Evolutionary conservation across 805 yeast species (phyloP), one percentile per base, ranked within the genome.

Genomic region (Kluyveromyces aestuarii): DNA sequence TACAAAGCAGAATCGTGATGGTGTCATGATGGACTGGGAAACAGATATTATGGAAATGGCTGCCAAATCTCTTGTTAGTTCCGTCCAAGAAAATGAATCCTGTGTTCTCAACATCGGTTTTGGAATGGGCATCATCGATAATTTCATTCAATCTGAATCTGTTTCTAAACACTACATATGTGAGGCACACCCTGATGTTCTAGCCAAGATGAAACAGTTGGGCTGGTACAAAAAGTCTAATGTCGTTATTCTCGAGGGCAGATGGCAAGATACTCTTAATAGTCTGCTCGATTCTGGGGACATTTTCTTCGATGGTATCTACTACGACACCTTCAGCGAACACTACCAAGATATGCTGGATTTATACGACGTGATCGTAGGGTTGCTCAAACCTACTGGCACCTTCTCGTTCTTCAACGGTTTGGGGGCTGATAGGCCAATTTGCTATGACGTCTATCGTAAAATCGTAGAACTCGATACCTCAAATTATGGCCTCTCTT

Each of bases 11-110:
- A 71, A 82, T 46, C 72, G 76, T 43, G 97, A 90, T 59, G 98
- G 96, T 16, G 97, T 90, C 2, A 90, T 90, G 98, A 90, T 90
- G 98, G 84, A 84, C 56, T 90, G 98, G 98, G 98, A 90, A 63
- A 74, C 80, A 5, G 77, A 80, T 18, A 72, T 90, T 48, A 90
- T 90, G 98, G 71, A 74, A 46, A 72, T 82, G 14, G 95, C 95
- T 1, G 84, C 95, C 48, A 81, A 84, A 35, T 70, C 91, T 0
- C 62, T 91, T n/a, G 81, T 83, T 61, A 71, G 71, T 44, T 6
- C 45, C n/a, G 57, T 68, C 11, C 63, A 58, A 8, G 46, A 55
- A 9, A 52, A 62, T 18, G 58, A 58, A 8, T 64, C 73, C 18
- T 75, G 71, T 38, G 80, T 91, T 2, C 70, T 91, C 37, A 90